These are phyloP conservation scores for Porodaedalea pini DNA, from an alignment of 1,284 basidiomycete genomes.

Conservation along the genomic window DNA sequence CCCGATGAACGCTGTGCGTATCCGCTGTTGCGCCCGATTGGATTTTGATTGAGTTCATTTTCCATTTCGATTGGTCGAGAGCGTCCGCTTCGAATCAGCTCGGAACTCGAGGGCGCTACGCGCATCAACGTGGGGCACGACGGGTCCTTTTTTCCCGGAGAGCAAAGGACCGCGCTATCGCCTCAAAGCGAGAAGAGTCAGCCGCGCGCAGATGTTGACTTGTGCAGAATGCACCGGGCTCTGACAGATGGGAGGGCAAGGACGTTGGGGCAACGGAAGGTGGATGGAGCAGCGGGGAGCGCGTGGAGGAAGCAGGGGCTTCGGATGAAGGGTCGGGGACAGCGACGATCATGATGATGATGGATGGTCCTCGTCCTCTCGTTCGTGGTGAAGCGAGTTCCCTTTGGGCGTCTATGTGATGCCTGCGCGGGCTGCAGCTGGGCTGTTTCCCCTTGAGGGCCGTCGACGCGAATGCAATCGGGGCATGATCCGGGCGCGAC, in stretches of 20 bases:
- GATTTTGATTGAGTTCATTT: too few species aligned
- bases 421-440: neutral
- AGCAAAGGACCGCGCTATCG: neutral
- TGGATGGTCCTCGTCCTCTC: neutral
- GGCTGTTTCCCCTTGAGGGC: neutral
- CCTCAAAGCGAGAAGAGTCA: neutral
- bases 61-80: too few species aligned
- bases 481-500: neutral
- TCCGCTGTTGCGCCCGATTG: too few species aligned
- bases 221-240: neutral
- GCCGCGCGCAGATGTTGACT: neutral
- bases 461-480: neutral
- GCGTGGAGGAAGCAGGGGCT: neutral
- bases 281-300: neutral
- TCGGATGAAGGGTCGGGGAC: neutral
- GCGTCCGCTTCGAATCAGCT: too few species aligned
- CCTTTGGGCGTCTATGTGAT: neutral
- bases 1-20: neutral
- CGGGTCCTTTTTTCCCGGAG: neutral
- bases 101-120: neutral
- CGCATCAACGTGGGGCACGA: neutral
- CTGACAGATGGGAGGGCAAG: too few species aligned
- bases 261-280: too few species aligned
- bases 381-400: neutral
- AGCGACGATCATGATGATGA: constrained; percentile 6